Evolutionary conservation across 202 grass and related monocot genomes (phyloP), one percentile per base, ranked within the genome.

Genomic region (Schoenoplectus tabernaemontani): DNA sequence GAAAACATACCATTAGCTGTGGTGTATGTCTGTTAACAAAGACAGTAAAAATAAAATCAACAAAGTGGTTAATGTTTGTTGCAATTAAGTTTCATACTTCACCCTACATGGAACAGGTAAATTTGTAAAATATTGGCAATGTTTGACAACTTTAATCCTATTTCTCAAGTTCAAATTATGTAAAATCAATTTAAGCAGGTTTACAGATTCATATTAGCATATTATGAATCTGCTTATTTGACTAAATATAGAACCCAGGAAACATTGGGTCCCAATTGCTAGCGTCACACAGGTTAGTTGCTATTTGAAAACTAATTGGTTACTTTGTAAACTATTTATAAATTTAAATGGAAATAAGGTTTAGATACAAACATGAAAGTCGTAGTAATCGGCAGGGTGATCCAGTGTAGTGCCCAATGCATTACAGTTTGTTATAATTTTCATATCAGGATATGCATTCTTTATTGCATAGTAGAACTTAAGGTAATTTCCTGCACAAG

Each of bases 361-460:
- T 56, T 46, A 4, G 60, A 78, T 17, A 67, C 78, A 82, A 87
- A 97, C 91, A 87, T 97, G 94, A 60, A 83, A 90, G 7, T 97
- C 94, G 30, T 90, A 97, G 0, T 91, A 65, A 82, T 92, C 91
- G 60, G 87, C 94, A n/a, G 89, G 91, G 83, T 97, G 94, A 83
- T 90, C 78, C 82, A 97, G 87, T 71, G 82, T 71, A 42, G 7
- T 24, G 56, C 79, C 59, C 54, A 87, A 92, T n/a, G 88, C 89
- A 81, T 97, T 87, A 66, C 91, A 93, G 58, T 90, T 93, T 53
- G 94, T 91, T 73, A 93, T 92, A 23, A 97, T 62, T 78, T 90
- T 87, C 83, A 97, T 90, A 32, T 93, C 86, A 56, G 89, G 91
- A 84, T 92, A 93, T 17, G 80, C 82, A 51, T 83, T 77, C 79